Conservation (phyloP, 1,284 basidiomycete genomes). For the Ceratobasidium sp. region DNA sequence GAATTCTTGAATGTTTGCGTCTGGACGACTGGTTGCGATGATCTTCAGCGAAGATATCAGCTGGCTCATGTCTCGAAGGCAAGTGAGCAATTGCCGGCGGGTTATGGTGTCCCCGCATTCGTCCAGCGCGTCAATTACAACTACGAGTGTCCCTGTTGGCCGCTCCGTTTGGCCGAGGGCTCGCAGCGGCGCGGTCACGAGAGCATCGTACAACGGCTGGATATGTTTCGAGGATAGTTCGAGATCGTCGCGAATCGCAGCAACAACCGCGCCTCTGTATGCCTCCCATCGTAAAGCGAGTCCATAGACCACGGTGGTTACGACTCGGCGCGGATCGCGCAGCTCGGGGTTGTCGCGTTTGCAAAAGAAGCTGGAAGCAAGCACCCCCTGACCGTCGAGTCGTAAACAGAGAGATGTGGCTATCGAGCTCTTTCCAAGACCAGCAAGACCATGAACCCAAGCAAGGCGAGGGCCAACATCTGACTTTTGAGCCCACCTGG, state of each 20-base stretch:
- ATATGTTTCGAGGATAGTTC: background rate
- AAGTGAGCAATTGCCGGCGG: background rate
- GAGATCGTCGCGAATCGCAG: background rate
- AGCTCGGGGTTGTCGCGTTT: constrained; percentile 20
- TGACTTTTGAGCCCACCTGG: background rate
- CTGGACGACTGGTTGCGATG: constrained; percentile 42
- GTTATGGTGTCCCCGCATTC: constrained; percentile 12
- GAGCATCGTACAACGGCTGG: background rate
- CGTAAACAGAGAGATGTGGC: background rate
- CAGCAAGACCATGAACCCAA: constrained; percentile 34
- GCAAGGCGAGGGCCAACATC: background rate
- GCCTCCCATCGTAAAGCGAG: background rate
- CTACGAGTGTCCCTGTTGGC: background rate
- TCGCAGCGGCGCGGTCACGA: background rate
- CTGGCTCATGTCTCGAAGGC: background rate
- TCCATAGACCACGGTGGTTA: background rate
- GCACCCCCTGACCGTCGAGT: background rate
- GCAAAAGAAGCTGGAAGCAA: constrained; percentile 17
- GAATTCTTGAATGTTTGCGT: constrained; percentile 1
- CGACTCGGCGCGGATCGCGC: background rate
- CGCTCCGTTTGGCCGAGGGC: background rate
- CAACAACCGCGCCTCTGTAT: background rate
- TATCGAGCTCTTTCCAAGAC: constrained; percentile 26
- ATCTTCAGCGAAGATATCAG: background rate
- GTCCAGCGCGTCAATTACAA: constrained; percentile 42